Evolutionary conservation across 2,329 filamentous ascomycete species (phyloP), one percentile per base, ranked within the genome.

Genomic region (Phialophora verrucosa): DNA sequence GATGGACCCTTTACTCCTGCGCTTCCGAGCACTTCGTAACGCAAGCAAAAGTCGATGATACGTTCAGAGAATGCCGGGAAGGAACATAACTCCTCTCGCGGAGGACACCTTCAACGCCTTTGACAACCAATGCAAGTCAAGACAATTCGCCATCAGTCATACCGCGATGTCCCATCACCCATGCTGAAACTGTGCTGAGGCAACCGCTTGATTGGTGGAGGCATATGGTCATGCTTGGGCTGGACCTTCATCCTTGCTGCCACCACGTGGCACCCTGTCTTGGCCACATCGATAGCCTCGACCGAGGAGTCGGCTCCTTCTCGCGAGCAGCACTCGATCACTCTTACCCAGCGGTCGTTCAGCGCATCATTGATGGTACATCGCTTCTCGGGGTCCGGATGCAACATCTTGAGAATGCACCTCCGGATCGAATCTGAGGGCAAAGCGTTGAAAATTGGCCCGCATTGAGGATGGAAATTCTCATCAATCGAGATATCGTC

Each of bases 321-420:
- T 4, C 88, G 79, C 72, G 91, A 89, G 76, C 92, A 96, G 79
- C 92, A 95, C 72, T 93, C 90, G 49, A 93, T 86, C 60, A 84
- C 85, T 79, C 87, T 90, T 73, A 95, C 81, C 84, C 88, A 92
- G n/a, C 88, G 83, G 72, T 91, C 87, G 68, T 84, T 87, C 62
- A 92, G 79, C 0, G 91, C 87, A 1, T 91, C 86, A 6, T 84
- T 79, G 59, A 95, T 91, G 31, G 83, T 86, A 71, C 90, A 87
- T 50, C 93, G 90, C 75, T 87, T 87, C 7, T 80, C 77, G 0
- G 93, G 91, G 70, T 93, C 82, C 0, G 92, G 92, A 76, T 96
- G 88, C 35, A 96, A 83, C 92, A 97, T 96, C 75, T 87, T 88
- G 59, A 95, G 80, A 11, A 96, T 79, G 4, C 96, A 80, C 11